Evolutionary conservation across 805 yeast species (phyloP).

Genomic region (Cyberlindnera bimundalis): DNA sequence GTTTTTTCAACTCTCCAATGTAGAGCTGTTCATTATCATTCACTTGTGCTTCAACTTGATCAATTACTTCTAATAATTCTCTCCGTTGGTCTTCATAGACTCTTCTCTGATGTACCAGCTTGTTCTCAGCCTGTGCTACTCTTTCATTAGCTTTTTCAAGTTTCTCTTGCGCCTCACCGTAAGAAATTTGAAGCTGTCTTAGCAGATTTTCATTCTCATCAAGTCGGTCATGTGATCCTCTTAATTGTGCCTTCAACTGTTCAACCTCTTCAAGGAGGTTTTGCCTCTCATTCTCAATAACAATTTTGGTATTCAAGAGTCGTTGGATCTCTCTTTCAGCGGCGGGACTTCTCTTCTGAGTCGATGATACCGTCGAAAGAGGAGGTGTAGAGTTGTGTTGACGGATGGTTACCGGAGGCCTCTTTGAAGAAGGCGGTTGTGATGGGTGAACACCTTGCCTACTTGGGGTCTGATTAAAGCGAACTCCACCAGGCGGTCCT

Average conservation of each 20-base stretch:
- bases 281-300: slow-evolving; percentile 28
- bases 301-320: slow-evolving; percentile 17
- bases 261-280: slow-evolving; percentile 37
- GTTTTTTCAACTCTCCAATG: slow-evolving; percentile 41
- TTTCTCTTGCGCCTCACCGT: slow-evolving; percentile 6
- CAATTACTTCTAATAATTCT: slow-evolving; percentile 57
- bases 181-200: slow-evolving; percentile 14
- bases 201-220: slow-evolving; percentile 15
- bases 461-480: slow-evolving; percentile 20
- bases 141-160: slow-evolving; percentile 20
- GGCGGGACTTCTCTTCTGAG: slow-evolving; percentile 2
- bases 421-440: slow-evolving; percentile 9
- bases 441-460: slow-evolving; percentile 5
- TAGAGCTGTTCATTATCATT: slow-evolving; percentile 51
- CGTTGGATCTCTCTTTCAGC: slow-evolving; percentile 22
- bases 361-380: not conserved
- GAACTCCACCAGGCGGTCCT: slow-evolving; percentile 10
- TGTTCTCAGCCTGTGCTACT: slow-evolving; percentile 34
- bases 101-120: slow-evolving; percentile 42
- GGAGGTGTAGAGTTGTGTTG: slow-evolving; percentile 14
- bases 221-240: slow-evolving; percentile 28
- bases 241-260: slow-evolving; percentile 10
- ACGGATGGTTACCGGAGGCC: slow-evolving; percentile 1
- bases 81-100: slow-evolving; percentile 52
- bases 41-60: slow-evolving; percentile 50